Base-by-base conservation (phyloP, 176 grass and related monocot genomes). In the Pontederia paniculata region DNA sequence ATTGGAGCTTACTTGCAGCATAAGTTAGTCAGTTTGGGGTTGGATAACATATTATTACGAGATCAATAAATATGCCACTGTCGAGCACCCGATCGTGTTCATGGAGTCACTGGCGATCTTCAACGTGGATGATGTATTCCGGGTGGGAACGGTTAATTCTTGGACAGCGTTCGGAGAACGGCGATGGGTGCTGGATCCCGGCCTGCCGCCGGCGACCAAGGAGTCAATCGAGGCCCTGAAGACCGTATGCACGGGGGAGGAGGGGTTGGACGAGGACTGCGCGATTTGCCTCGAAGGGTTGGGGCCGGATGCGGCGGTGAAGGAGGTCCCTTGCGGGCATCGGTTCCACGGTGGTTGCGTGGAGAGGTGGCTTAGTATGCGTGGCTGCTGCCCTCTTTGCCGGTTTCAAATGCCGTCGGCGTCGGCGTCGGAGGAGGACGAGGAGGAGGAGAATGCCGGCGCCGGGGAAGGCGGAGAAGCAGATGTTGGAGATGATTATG, bases 361-460 rank as follows among this genome's bases (percentile, higher is more conserved):
- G 47, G 61, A 76, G 62, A 73, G 72, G 45, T 85, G 82, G 76
- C 17, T 76, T 17, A n/a, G 43, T 10, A 63, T 85, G 48, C 82
- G 73, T 20, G 76, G 72, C 23, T 80, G 55, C 2, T 85, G 82
- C 9, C 82, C 76, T 19, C 17, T 80, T 42, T 85, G 82, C 65
- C 63, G 76, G 8, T 68, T 52, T 22, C 48, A 62, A 50, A 79
- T 85, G 76, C 76, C 76, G 25, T 17, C 45, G 37, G 49, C n/a
- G n/a, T n/a, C 21, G 44, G 70, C 53, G 21, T 52, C 52, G 5
- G 65, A 31, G 10, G 55, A 66, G 55, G 42, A 56, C 22, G 72
- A 51, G 67, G 53, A 58, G 43, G 41, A 54, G 9, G 72, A 23
- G 10, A 49, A 8, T 5, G 58, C 10, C 0, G 48, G 21, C 0